Base-by-base conservation (phyloP, 2,329 filamentous ascomycete genomes). In the Thelonectria olida region DNA sequence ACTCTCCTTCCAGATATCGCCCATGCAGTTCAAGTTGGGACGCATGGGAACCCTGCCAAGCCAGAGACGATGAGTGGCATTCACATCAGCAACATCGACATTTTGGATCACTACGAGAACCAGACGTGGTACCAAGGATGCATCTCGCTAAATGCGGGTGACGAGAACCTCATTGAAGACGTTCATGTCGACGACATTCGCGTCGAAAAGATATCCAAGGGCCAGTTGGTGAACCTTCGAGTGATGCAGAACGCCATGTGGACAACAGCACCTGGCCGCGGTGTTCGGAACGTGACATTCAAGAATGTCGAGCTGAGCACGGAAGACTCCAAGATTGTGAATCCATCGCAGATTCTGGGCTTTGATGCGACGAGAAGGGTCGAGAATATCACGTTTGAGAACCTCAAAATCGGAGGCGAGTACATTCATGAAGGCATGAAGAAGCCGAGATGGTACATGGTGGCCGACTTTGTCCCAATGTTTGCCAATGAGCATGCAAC, bases 101-200 rank as follows among this genome's bases (percentile, higher is more conserved):
- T 78, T 47, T 62, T 78, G 2, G 76, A 78, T 39, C 76, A 79
- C 28, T 58, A 67, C 7, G 76, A 79, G 65, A 66, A 63, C 2
- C 76, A 78, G 63, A 48, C 73, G 27, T 70, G 67, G 63, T 78
- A 78, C 49, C 75, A 78, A 58, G 76, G 76, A 2, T 72, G 69
- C 47, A 74, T 79, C 36, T 66, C 76, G 2, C 67, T 78, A 50
- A 77, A 74, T 28, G 65, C 72, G 0, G 76, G 68, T 0, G 76
- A 78, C 41, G 71, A 62, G 22, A 78, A 79, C 45, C 50, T 73
- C 2, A 67, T 76, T 8, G 50, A 73, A 41, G 66, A 74, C 38
- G 62, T 75, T 2, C 58, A 62, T 0, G 47, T 77, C 38, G 69
- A 74, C 23, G 62, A 75, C 39, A 55, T 78, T 13, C 66, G 75